Conservation (phyloP, 768 basidiomycete species). For the Holtermanniella nyarrowii region DNA sequence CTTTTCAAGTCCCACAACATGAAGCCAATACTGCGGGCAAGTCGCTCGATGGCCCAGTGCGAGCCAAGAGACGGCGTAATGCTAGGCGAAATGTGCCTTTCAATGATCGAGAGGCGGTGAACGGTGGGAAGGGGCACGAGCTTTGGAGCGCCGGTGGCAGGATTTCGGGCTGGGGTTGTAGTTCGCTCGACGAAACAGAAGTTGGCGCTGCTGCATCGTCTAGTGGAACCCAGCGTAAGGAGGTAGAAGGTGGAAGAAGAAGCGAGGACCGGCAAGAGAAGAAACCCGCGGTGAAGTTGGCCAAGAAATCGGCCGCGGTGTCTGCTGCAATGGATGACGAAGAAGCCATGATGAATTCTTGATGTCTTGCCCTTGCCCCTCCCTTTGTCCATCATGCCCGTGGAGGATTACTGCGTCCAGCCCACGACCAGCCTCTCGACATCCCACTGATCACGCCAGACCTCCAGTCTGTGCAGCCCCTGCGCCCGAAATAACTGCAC, state of each 20-base stretch:
- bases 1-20: background rate
- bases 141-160: background rate
- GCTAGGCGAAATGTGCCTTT: background rate
- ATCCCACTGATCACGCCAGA: conserved; percentile 75
- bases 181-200: background rate
- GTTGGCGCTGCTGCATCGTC: too few relatives aligned
- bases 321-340: background rate
- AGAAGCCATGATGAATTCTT: background rate
- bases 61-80: background rate
- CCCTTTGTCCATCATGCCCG: too few relatives aligned
- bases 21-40: background rate
- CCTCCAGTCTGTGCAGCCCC: conserved; percentile 48
- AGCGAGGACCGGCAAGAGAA: too few relatives aligned
- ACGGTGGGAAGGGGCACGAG: background rate
- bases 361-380: too few relatives aligned
- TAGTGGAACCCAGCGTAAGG: too few relatives aligned
- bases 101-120: background rate
- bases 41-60: background rate
- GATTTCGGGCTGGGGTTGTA: background rate
- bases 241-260: too few relatives aligned
- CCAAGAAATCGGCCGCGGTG: too few relatives aligned
- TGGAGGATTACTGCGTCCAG: conserved; percentile 6
- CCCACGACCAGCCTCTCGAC: conserved; percentile 56
- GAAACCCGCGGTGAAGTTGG: too few relatives aligned
- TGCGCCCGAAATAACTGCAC: conserved; percentile 47